Evolutionary conservation across 371 early-diverging fungal genomes (phyloP), one percentile per base, ranked within the genome.

Genomic region (Umbelopsis sp.): DNA sequence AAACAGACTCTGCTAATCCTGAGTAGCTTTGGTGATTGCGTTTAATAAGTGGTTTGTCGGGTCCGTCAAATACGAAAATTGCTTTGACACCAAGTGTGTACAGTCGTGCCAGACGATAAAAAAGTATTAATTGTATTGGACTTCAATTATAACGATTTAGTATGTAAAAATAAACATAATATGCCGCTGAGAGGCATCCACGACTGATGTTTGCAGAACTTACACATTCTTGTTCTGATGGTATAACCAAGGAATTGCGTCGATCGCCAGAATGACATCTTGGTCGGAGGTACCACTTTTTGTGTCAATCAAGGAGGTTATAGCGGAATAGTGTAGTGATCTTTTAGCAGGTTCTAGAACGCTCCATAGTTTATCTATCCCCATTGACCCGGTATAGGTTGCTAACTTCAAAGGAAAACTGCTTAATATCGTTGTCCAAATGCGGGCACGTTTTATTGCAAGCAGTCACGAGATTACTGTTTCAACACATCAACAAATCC

Each of bases 11-110:
- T 8, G 74, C 65, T 53, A 78, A 70, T 0, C 63, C 9, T 41
- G 51, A 41, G 25, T 51, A 52, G 32, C 35, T 35, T 22, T n/a
- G 16, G 14, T 14, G 65, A 57, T 75, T 75, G 20, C 80, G 74
- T 66, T 82, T 82, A n/a, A 70, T 66, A 0, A 44, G 18, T 0
- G 80, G 80, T 57, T 80, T 67, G 11, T 69, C 32, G 0, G 74
- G 65, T 1, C 82, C 82, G 62, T 82, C 82, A 68, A 82, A 80
- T 0, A 82, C 82, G 50, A 82, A 80, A 0, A 82, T 75, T 0
- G 80, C 74, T 4, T 75, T 74, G 22, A 82, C 74, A 9, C 82
- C 82, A 3, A 78, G 51, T 29, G 72, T 71, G 65, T 74, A 72
- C 3, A 82, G 63, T 5, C 77, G 74, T 41, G 68, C 66, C 11